phyloP scores from a whole-genome alignment of 2,329 filamentous ascomycete genomes.

The Cladophialophora carrionii region DNA sequence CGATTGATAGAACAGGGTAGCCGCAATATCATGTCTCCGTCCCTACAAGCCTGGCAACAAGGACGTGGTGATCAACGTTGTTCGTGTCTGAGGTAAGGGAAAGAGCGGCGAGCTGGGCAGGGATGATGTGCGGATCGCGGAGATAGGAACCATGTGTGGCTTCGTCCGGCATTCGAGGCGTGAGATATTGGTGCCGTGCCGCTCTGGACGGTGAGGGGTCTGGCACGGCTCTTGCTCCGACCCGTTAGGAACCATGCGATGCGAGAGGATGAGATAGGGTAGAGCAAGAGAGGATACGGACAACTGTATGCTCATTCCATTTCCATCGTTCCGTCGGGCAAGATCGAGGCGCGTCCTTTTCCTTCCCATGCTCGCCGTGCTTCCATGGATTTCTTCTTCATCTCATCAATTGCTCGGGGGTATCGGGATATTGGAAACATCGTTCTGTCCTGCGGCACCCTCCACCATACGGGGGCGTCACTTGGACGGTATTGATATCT shows the following conservation, averaged over 20 bases:
- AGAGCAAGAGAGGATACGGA: no score
- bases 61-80: neutral
- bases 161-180: neutral
- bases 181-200: neutral
- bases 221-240: neutral
- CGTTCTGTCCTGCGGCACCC: neutral
- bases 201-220: neutral
- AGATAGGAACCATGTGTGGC: neutral
- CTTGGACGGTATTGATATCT: no score
- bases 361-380: neutral
- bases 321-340: neutral
- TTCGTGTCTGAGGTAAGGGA: neutral
- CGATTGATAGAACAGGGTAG: neutral
- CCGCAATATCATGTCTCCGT: neutral
- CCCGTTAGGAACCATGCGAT: no score
- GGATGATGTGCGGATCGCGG: neutral
- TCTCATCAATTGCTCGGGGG: neutral
- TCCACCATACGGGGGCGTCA: no score
- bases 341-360: neutral
- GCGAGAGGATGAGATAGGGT: no score
- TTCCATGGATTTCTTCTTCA: neutral
- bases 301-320: neutral
- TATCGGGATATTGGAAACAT: neutral
- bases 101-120: neutral
- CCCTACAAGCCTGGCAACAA: neutral